Evolutionary conservation across 129 eudicot genomes (phyloP).

Genomic region (Saposhnikovia divaricata): DNA sequence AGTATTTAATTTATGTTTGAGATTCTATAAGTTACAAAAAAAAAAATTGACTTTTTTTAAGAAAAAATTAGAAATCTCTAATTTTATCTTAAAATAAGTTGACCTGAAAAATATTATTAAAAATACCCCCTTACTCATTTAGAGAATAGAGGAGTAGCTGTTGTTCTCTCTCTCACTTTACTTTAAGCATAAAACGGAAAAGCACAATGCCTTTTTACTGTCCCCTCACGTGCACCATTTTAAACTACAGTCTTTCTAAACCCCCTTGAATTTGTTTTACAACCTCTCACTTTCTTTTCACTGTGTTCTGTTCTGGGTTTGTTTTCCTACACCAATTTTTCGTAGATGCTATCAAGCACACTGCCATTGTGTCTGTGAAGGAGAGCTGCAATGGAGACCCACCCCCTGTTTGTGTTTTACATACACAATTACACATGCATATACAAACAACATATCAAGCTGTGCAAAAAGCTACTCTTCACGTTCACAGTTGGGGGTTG

Average conservation of each 20-base stretch:
- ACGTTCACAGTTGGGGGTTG: background rate
- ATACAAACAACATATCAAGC: conserved; percentile 47
- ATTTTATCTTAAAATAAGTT: too few species aligned
- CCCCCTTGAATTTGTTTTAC: background rate
- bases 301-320: background rate
- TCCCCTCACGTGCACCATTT: conserved; percentile 47
- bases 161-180: conserved; percentile 23
- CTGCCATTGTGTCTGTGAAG: conserved; percentile 27
- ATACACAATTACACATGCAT: conserved; percentile 3
- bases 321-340: conserved; percentile 18
- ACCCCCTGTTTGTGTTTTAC: conserved; percentile 19
- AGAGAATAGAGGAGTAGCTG: conserved; percentile 5
- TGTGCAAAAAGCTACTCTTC: conserved; percentile 35
- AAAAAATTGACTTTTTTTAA: too few species aligned
- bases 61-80: too few species aligned
- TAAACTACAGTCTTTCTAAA: background rate
- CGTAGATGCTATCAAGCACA: conserved; percentile 31
- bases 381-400: conserved; percentile 44
- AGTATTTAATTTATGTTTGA: too few species aligned
- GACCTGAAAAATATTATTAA: too few species aligned
- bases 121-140: too few species aligned
- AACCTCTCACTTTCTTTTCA: conserved; percentile 9
- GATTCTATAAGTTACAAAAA: too few species aligned
- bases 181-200: conserved; percentile 31
- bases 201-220: conserved; percentile 34